Base-by-base conservation (phyloP, 805 yeast species). In the Cephaloascus albidus region DNA sequence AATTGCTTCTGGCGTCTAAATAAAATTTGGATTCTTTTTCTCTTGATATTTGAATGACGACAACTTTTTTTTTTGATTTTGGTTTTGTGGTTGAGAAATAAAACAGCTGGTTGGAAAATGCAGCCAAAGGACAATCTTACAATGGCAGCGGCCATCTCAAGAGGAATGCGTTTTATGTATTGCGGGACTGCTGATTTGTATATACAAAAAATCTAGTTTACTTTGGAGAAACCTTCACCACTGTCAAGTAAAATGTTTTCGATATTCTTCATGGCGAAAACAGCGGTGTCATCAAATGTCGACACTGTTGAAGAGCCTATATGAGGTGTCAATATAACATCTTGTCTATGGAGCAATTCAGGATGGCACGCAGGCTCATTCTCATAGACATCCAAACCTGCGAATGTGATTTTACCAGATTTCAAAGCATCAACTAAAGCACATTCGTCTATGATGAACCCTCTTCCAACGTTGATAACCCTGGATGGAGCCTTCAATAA, bases 391-490 rank as follows among this genome's bases (percentile, higher is more conserved):
- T 85, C 95, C 26, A 82, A 53, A 0, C 90, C 93, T 6, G 80
- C 85, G 51, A 79, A 74, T 5, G 70, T 57, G 2, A 85, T 66
- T 39, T 77, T 71, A 1, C 85, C 86, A 5, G 67, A 48, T 40
- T 77, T 65, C 39, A 85, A 61, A 0, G 81, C 89, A 4, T 60
- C 66, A 10, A 82, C 63, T 36, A 84, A 57, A 2, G 76, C 88
- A n/a, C 71, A 65, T 48, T 80, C 87, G 47, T 83, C 77, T 43
- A 85, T 68, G 28, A 83, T 72, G 3, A 71, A 49, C 2, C 94
- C 95, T 43, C 95, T 65, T 2, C 94, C 94, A 33, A 85, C 77
- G 51, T 85, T 85, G 36, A 85, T 77, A 18, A 85, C 61, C 38
- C 85, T 65, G 4, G 80, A 68, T 1, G 84, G 81, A 33, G 63